Evolutionary conservation across 1,139 yeast genomes (phyloP).

Genomic region (Yamadazyma blattariae): DNA sequence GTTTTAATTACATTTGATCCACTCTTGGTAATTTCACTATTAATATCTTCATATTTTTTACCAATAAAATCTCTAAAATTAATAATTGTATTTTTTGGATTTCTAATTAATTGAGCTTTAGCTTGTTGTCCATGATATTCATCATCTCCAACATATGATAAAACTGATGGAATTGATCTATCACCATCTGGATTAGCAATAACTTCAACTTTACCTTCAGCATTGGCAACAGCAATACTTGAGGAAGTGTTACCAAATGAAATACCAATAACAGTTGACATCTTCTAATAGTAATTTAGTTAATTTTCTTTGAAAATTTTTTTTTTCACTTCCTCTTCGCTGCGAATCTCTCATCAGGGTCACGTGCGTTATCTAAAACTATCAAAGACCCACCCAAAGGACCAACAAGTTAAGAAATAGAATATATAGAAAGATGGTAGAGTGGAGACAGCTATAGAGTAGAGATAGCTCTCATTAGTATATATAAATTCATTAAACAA

Average conservation of each 20-base stretch:
- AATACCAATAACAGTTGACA: conserved; percentile 78
- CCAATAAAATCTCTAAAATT: conserved; percentile 95
- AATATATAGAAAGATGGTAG: neutral
- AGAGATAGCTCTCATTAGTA: too few relatives aligned
- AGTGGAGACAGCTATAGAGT: too few relatives aligned
- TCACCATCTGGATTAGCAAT: conserved; percentile 99
- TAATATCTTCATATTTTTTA: conserved; percentile 64
- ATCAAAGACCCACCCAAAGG: too few relatives aligned
- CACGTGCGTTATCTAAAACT: neutral
- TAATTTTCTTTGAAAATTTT: conserved; percentile 5
- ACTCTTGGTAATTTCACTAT: conserved; percentile 60
- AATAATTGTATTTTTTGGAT: conserved; percentile 80
- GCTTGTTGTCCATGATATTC: conserved; percentile 99
- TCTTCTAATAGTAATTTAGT: conserved; percentile 6
- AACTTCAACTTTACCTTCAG: conserved; percentile 91
- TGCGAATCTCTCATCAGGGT: conserved; percentile 3
- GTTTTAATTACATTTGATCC: conserved; percentile 74
- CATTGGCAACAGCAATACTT: conserved; percentile 85
- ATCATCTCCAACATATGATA: conserved; percentile 89
- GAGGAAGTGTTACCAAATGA: conserved; percentile 96
- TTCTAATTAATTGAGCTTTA: conserved; percentile 84
- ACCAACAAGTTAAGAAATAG: too few relatives aligned
- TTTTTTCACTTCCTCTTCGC: neutral
- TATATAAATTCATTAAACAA: too few relatives aligned
- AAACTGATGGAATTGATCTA: conserved; percentile 90